These are phyloP conservation scores for Trichoderma gracile DNA, from an alignment of 2,329 filamentous ascomycete species.

Conservation along the genomic window DNA sequence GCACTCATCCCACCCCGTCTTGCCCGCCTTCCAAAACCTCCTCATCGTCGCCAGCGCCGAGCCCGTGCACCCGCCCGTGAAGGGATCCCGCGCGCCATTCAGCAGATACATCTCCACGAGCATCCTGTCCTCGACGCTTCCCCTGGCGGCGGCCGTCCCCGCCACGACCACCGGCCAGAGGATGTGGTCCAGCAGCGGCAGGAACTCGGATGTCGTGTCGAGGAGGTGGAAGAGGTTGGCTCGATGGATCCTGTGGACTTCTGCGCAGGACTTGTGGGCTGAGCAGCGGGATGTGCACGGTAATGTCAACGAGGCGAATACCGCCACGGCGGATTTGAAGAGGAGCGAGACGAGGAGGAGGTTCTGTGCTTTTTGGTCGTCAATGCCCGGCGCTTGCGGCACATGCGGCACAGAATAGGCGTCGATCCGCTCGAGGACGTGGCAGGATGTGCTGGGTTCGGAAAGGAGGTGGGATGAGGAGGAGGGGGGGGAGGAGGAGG, in stretches of 20 bases:
- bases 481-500: background rate
- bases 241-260: background rate
- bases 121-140: background rate
- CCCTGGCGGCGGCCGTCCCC: constrained; percentile 9
- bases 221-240: constrained; percentile 18
- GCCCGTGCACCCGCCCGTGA: background rate
- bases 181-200: constrained; percentile 12
- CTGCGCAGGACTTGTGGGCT: background rate
- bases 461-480: background rate
- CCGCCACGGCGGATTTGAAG: constrained; percentile 22
- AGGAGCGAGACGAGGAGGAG: constrained; percentile 10
- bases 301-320: constrained; percentile 8
- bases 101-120: constrained; percentile 15
- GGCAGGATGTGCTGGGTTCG: background rate
- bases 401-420: background rate
- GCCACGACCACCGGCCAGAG: constrained; percentile 24
- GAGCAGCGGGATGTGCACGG: constrained; percentile 2
- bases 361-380: background rate
- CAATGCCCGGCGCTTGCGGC: background rate
- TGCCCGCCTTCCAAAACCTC: constrained; percentile 23
- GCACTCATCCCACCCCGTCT: constrained; percentile 24
- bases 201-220: background rate
- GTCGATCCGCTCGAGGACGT: constrained; percentile 14
- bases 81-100: constrained; percentile 16
- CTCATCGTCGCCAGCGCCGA: constrained; percentile 13